Conservation (phyloP, 495 filamentous ascomycete genomes). For the Hypoxylon perforatum region DNA sequence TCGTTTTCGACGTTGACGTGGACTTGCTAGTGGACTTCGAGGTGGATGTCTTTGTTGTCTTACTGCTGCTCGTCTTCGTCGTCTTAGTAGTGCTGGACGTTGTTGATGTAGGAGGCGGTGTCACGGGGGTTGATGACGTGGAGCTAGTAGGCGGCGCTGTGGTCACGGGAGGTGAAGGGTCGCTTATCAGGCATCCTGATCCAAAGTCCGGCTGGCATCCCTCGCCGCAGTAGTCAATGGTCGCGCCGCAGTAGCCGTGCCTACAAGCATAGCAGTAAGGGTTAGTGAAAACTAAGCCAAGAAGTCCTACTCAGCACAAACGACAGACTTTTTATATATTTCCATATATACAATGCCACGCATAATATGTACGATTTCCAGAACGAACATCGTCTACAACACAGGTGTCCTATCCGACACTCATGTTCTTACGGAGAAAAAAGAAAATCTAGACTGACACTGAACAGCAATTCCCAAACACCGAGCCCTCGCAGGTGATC, state of each 20-base stretch:
- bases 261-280: conserved; percentile 8
- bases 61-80: conserved; percentile 30
- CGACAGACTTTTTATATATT: conserved; percentile 12
- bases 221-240: conserved; percentile 51
- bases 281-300: no score
- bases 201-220: conserved; percentile 55
- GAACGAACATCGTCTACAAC: background rate
- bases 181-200: conserved; percentile 49
- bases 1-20: conserved; percentile 21
- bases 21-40: conserved; percentile 15
- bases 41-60: conserved; percentile 20
- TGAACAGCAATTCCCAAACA: conserved; percentile 57
- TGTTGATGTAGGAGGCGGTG: conserved; percentile 15
- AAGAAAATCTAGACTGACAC: conserved; percentile 37
- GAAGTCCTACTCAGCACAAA: background rate
- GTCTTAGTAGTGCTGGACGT: conserved; percentile 22
- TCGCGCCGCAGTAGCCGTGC: conserved; percentile 51
- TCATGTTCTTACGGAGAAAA: background rate
- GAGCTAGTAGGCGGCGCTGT: conserved; percentile 24
- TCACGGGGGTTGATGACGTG: conserved; percentile 23
- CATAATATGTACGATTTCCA: background rate
- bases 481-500: conserved; percentile 54
- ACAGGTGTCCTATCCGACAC: background rate
- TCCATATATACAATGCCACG: conserved; percentile 14
- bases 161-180: conserved; percentile 25